These are phyloP conservation scores for Pleomassaria siparia DNA, from an alignment of 2,329 filamentous ascomycete species.

Conservation along the genomic window DNA sequence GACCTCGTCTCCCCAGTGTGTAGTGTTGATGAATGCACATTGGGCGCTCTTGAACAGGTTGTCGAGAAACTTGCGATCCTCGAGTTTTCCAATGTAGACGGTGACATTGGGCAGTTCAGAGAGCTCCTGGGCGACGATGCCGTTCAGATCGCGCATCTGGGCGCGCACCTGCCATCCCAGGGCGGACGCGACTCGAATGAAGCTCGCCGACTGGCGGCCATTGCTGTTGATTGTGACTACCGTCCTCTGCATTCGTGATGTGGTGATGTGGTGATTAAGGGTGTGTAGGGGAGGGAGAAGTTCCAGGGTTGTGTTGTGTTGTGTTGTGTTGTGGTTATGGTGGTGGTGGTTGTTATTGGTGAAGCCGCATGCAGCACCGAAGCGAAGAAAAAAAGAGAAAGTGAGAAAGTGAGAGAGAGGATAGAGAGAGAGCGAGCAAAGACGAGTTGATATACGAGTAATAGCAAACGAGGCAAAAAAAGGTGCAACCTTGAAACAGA, in stretches of 20 bases:
- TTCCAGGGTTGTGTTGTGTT: background rate
- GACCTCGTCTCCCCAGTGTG: conserved; percentile 93
- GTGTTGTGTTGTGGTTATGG: background rate
- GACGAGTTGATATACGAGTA: conserved; percentile 32
- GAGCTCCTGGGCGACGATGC: conserved; percentile 86
- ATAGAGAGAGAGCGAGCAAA: too few species aligned
- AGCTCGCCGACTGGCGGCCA: conserved; percentile 90
- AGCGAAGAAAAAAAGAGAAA: conserved; percentile 9
- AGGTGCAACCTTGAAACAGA: conserved; percentile 18
- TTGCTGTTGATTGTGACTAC: conserved; percentile 94
- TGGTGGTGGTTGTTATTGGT: too few species aligned
- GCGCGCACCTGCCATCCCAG: conserved; percentile 92
- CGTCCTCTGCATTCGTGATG: conserved; percentile 55
- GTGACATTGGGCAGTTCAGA: conserved; percentile 79
- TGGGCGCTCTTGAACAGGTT: conserved; percentile 82
- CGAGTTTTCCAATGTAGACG: conserved; percentile 64
- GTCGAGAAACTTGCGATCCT: conserved; percentile 74
- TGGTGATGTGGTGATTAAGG: background rate
- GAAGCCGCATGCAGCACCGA: conserved; percentile 19
- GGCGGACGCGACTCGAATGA: conserved; percentile 90
- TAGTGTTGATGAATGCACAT: conserved; percentile 96
- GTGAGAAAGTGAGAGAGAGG: too few species aligned
- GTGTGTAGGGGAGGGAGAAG: conserved; percentile 2
- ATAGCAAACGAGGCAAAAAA: conserved; percentile 19
- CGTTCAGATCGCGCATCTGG: conserved; percentile 84